Evolutionary conservation across 2,329 filamentous ascomycete genomes (phyloP), one percentile per base, ranked within the genome.

Genomic region (Westerdykella ornata): DNA sequence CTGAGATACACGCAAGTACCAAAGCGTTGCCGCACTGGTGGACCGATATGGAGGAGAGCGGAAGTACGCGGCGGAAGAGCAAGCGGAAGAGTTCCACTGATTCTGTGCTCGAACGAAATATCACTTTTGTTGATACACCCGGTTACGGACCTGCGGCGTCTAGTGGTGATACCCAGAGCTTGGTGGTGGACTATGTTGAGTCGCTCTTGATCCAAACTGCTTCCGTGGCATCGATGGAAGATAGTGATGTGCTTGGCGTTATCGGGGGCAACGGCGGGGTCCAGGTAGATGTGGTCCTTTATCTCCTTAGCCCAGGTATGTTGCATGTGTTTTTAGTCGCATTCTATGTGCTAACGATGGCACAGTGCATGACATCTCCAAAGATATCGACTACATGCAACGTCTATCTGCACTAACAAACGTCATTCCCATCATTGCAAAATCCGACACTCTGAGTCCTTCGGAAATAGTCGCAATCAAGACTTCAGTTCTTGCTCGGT

Each of bases 121-220:
- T 98, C 4, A 95, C 88, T 64, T 96, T 98, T 60, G 81, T 96
- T 43, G 90, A 97, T 67, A 90, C 85, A 2, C 80, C 84, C 9
- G 81, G 82, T 11, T 80, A 78, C 62, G 69, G 47, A 4, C 48
- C 68, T 62, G 49, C 73, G 72, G 35, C 72, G 69, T 45, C 45
- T 16, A 46, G 42, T 31, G 35, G 46, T 22, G 57, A 52, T 5
- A 50, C 56, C 15, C 55, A 51, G 33, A 51, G 48, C 31, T 53
- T 65, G 34, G 63, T 58, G 38, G 79, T 81, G 37, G 75, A 78
- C 43, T 94, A 94, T 59, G 75, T 94, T 22, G 82, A 88, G 63
- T 77, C 76, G 35, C 77, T 82, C 48, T 68, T 90, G 13, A 73
- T 75, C 42, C 79, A 80, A 48, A 79, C 80, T 31, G 74, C 75